Base-by-base conservation (phyloP, 2,329 filamentous ascomycete species). In the Ceratocystis destructans region DNA sequence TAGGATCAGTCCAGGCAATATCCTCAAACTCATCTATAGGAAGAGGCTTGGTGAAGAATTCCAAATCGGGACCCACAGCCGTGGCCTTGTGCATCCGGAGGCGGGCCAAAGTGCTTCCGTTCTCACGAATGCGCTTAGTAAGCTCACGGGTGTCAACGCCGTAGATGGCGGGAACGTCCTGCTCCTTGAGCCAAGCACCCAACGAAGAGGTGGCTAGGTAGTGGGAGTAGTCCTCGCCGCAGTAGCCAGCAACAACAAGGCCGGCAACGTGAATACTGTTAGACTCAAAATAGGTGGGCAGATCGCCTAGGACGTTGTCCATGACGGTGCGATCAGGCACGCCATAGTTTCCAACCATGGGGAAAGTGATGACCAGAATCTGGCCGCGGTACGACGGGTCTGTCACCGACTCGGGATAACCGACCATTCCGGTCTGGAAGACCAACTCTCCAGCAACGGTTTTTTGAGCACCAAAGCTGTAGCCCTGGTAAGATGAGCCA, bases 371-470 rank as follows among this genome's bases (percentile, higher is more conserved):
- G 77, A 97, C 92, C 72, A 99, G 83, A 72, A 99, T 96, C 79
- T 99, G 93, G 69, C 89, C 89, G 62, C 88, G 87, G 77, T 94
- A 93, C 62, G 89, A 93, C 71, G 89, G 89, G 74, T 94, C 89
- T 69, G 89, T 93, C 72, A 94, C 82, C 61, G 88, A 95, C 81
- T 99, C 94, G 53, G 94, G 92, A 76, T 99, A 99, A 74, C 94
- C 94, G 72, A 97, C 94, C 92, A 97, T 96, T 77, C 94, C 94
- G 67, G 94, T 99, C 83, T 97, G 93, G 80, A 99, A 99, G 78
- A 99, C 94, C 75, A 99, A 82, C 82, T 99, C 94, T 76, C 94
- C 94, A 71, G 93, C 89, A 73, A 95, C 86, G 79, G 90, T 96
- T 83, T 92, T 96, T 74, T 90, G 83, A 70, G 93, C 92, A 77